Evolutionary conservation across 2,329 filamentous ascomycete genomes (phyloP), one percentile per base, ranked within the genome.

Genomic region (Claviceps purpurea): DNA sequence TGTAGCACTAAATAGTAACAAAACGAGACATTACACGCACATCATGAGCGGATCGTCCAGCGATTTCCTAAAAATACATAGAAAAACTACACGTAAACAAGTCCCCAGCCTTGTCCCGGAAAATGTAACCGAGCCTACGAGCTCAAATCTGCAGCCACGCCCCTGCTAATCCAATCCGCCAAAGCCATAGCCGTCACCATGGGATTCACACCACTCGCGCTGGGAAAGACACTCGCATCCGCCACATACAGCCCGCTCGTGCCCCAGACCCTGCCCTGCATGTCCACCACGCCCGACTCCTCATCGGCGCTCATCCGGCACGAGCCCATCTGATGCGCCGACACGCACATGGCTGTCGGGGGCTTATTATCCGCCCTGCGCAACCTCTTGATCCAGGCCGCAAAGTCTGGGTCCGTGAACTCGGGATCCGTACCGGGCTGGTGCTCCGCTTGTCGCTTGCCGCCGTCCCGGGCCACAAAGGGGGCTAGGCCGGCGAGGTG

Each of bases 261-360:
- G 1, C 78, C 84, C 83, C 84, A 90, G 6, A 88, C 79, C 56
- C 64, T 71, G 2, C 81, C 81, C 55, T 65, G 68, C 3, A 69
- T 64, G 60, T 83, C 77, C 2, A 84, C 81, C 13, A 82, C 81
- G 30, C 80, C 79, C 41, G 68, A 68, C 34, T 68, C 65, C 51
- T 66, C 64, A 56, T 65, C 66, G 44, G 71, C 70, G 54, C 79
- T 80, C 87, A 90, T 91, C 2, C 84, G 73, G 60, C 84, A 87
- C 10, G 80, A 80, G 22, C 85, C 84, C 86, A 90, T 90, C 70
- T 90, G 87, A 66, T 91, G 87, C 18, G 86, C 87, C n/a, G 81
- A 85, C 34, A 73, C 68, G 60, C 80, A 87, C n/a, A 70, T 64
- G 22, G 73, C 70, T 34, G 73, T 69, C 0, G 78, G 77, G 18